These are phyloP conservation scores for Marasmius tenuissimus DNA, from an alignment of 1,284 basidiomycete species.

Conservation along the genomic window DNA sequence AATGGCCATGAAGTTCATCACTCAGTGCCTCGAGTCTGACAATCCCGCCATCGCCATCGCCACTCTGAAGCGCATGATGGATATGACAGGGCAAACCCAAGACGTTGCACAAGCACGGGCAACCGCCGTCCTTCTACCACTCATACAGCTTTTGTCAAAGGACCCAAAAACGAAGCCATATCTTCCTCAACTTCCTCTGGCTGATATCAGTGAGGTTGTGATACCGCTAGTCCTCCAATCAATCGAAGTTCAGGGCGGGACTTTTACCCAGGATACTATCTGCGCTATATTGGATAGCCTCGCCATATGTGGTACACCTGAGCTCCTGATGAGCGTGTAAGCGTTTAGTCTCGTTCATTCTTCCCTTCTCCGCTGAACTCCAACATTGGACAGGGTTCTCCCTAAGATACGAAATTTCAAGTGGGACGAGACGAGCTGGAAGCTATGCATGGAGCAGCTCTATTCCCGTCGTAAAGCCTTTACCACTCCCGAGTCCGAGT, in stretches of 20 bases:
- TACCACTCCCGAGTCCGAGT: background rate
- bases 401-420: background rate
- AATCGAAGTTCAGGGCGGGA: background rate
- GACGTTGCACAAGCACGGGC: no score
- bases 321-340: background rate
- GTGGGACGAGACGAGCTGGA: background rate
- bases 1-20: background rate
- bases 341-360: background rate
- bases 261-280: background rate
- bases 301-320: background rate
- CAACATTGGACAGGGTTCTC: background rate
- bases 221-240: background rate
- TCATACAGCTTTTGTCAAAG: no score
- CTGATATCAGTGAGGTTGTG: no score
- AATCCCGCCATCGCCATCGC: background rate
- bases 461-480: background rate
- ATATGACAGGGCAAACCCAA: background rate
- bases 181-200: no score
- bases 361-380: background rate
- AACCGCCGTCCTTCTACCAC: no score
- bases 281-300: background rate
- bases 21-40: background rate
- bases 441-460: background rate
- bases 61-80: background rate
- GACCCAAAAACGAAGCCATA: no score